Evolutionary conservation across 2,329 filamentous ascomycete genomes (phyloP), one percentile per base, ranked within the genome.

Genomic region (Elsinoe australis): DNA sequence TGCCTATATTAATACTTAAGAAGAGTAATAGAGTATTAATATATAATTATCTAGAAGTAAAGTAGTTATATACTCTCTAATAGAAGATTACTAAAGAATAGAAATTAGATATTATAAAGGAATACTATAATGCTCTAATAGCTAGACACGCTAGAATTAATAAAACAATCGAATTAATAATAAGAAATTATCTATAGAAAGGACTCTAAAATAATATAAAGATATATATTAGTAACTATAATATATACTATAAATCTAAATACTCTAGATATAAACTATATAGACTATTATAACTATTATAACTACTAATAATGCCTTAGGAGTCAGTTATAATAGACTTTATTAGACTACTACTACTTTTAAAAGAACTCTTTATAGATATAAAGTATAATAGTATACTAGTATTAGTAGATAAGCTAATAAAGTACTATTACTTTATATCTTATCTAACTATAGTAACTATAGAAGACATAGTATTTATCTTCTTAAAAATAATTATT

Each of bases 401-500:
- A 22, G 19, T 50, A 1, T 10, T 50, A 2, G 15, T 50, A 1
- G 22, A 41, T 26, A 22, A 17, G 17, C 47, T 31, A 12, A 47
- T 24, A 21, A 50, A 50, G 19, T 41, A 32, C 31, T 44, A 14
- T 19, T 33, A 10, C 29, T 29, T 5, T 50, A 35, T 18, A 50
- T 34, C 15, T 6, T 3, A 15, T 24, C 10, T 33, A 15, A 31
- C 18, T 7, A 14, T 24, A 5, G n/a, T 36, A 18, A 44, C 26
- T 18, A 1, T 33, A 5, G 38, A 50, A 12, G 2, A 36, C 3
- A 45, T 50, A 18, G 22, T 36, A 15, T 50, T 12, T 28, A 21
- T 41, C 1, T 21, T 50, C 4, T 22, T 14, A 5, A 51, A 49
- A 10, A 36, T 41, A 4, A 50, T 53, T 6, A 9, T 53, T 10